A percentile compares a stretch with the other conserved stretches of the same genome.
Evolutionary conservation across 2,329 filamentous ascomycete species (phyloP).

Genomic region (Alternaria alternata): DNA sequence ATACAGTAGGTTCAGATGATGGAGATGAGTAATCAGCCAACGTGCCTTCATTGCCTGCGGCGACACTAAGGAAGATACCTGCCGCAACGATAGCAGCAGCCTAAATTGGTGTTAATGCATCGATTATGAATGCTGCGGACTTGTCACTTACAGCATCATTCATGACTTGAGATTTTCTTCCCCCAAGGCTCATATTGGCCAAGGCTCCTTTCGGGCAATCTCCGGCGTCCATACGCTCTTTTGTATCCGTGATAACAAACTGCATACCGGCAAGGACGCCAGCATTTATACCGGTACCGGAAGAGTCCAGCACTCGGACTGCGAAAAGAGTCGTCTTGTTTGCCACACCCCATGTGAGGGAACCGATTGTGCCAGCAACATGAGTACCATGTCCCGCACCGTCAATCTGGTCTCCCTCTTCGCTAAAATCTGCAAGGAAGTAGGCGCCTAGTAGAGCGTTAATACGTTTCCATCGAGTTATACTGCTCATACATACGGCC

Average conservation of each 20-base stretch:
- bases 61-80: constrained; percentile 50
- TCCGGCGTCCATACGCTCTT: not conserved
- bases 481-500: constrained; percentile 35
- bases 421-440: constrained; percentile 39
- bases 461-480: not conserved
- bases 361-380: constrained; percentile 45
- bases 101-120: constrained; percentile 16
- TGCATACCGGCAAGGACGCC: constrained; percentile 40
- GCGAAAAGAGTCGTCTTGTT: constrained; percentile 47
- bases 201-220: constrained; percentile 43
- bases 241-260: constrained; percentile 26
- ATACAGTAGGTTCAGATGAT: constrained; percentile 45
- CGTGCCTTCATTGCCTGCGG: constrained; percentile 48
- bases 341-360: constrained; percentile 43
- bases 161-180: constrained; percentile 27
- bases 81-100: constrained; percentile 41
- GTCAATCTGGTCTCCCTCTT: constrained; percentile 33
- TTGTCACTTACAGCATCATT: constrained; percentile 34
- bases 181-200: constrained; percentile 48
- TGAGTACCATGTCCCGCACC: constrained; percentile 49
- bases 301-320: constrained; percentile 48
- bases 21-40: constrained; percentile 43
- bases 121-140: not conserved
- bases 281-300: constrained; percentile 33
- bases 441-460: constrained; percentile 28